Percentiles rank a stretch among this genome's conserved stretches.
Evolutionary conservation across 768 basidiomycete genomes (phyloP).

Genomic region (Psilocybe cyanescens): DNA sequence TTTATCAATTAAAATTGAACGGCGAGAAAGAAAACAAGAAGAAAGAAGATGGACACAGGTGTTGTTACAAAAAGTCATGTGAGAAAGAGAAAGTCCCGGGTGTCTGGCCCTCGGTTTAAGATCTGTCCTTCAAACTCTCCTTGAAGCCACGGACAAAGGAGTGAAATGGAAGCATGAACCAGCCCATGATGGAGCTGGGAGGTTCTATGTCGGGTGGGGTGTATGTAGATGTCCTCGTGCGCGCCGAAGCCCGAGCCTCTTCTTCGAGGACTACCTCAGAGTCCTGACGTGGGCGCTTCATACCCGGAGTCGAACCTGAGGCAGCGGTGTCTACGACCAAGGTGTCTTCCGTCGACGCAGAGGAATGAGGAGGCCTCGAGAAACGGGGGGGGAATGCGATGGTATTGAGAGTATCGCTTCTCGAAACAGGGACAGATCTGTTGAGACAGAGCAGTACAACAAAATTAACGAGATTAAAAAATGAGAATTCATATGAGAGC

Average conservation of each 20-base stretch:
- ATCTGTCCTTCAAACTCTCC: conserved; percentile 50
- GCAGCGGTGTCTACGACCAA: conserved; percentile 16
- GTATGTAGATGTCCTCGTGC: conserved; percentile 55
- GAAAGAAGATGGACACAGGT: conserved; percentile 11
- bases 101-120: conserved; percentile 18
- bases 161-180: conserved; percentile 66
- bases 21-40: conserved; percentile 8
- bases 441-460: background rate
- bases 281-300: conserved; percentile 56
- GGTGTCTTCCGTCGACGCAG: conserved; percentile 41
- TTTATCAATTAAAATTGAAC: conserved; percentile 8
- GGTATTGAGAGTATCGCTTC: conserved; percentile 22
- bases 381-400: conserved; percentile 21
- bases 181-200: conserved; percentile 50
- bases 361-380: conserved; percentile 30
- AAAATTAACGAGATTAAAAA: background rate
- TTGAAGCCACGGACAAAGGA: conserved; percentile 71
- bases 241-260: conserved; percentile 50
- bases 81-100: conserved; percentile 3
- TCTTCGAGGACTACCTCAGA: conserved; percentile 26
- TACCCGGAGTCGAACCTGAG: conserved; percentile 27
- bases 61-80: conserved; percentile 17
- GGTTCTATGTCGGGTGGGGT: conserved; percentile 44
- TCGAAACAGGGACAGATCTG: conserved; percentile 22
- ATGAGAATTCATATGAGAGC: conserved; percentile 1